Base-by-base conservation (phyloP, 2,329 filamentous ascomycete species). In the Fusarium hostae region DNA sequence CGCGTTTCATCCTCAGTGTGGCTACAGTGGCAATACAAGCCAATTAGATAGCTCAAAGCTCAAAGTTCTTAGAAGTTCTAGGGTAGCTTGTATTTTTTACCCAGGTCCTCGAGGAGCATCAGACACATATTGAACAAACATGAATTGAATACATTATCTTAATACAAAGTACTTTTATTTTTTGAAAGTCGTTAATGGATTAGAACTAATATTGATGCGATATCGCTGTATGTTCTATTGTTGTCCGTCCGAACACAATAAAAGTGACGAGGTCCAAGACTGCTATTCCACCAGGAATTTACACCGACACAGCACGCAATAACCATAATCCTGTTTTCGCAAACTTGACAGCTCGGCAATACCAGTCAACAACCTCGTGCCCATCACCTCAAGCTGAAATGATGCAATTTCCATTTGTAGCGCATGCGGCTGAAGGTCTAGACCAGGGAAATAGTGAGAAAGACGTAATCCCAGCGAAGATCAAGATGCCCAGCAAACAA, bases 281-380 rank as follows among this genome's bases (percentile, higher is more conserved):
- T n/a, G 35, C n/a, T 24, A 20, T 9, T 12, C 22, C 32, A 20
- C 13, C 26, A 10, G 1, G n/a, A 28, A 24, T 6, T 28, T 16
- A 18, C 24, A 32, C n/a, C 18, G 22, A 22, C n/a, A n/a, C 4
- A 34, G 11, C 24, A 52, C 24, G 16, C 30, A 39, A 43, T n/a
- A 48, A 15, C 12, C 24, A n/a, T 24, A 71, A 68, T 47, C 68
- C 44, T 59, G 67, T 63, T 71, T 70, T 55, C 5, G 5, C 18
- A 15, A 6, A 0, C 10, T 35, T 15, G 15, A 47, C 47, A 34
- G n/a, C 26, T 43, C 50, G 39, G 50, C 45, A 43, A 28, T 28
- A 26, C 55, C 50, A 70, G 51, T 28, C 40, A 50, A 24, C 34
- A 26, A 24, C 43, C 15, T 13, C 22, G 34, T 26, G 28, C 18